Evolutionary conservation across 2,329 filamentous ascomycete genomes (phyloP), one percentile per base, ranked within the genome.

Genomic region (Calonectria pseudoturangicola): DNA sequence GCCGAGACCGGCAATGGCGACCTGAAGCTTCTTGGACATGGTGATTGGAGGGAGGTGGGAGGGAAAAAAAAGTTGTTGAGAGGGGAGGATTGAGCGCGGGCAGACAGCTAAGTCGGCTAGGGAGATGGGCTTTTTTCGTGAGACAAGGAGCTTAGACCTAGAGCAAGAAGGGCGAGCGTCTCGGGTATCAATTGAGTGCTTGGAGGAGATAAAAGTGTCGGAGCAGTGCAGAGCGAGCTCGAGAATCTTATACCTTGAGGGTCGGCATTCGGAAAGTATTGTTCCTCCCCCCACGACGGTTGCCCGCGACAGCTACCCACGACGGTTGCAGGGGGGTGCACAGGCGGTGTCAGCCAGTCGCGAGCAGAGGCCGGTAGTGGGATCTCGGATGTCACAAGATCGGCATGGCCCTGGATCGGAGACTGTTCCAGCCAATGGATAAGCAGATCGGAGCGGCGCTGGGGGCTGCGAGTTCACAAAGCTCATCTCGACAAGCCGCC

Each of bases 1-100:
- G 39, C 78, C 78, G 68, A 79, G 78, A 62, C 78, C 78, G 21
- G 78, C 76, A 60, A 76, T 71, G 25, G 78, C 78, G 39, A 79
- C 68, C 25, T 79, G 69, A 13, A 79, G 78, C 71, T 79, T 79
- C 48, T 72, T 77, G 51, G 76, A 66, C 76, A 79, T 79, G 62
- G 43, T 65, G 41, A 69, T 25, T 47, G 30, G 30, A 33, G 30
- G 30, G 18, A 12, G 16, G 25, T 43, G 45, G 54, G 30, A 27
- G 13, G 21, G n/a, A n/a, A 27, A 12, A 28, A 43, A 66, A 47
- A 21, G 41, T 51, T 27, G 27, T 33, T 63, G 58, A 30, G 12
- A 16, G 36, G 56, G 47, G 25, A 30, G 30, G 50, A 21, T 65
- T 48, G 48, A 41, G 58, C 30, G 21, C 30, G 16, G 27, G 64